Percentiles rank a stretch among this genome's conserved stretches.
phyloP scores from a whole-genome alignment of 2,329 filamentous ascomycete species.

The Xylaria arbuscula region DNA sequence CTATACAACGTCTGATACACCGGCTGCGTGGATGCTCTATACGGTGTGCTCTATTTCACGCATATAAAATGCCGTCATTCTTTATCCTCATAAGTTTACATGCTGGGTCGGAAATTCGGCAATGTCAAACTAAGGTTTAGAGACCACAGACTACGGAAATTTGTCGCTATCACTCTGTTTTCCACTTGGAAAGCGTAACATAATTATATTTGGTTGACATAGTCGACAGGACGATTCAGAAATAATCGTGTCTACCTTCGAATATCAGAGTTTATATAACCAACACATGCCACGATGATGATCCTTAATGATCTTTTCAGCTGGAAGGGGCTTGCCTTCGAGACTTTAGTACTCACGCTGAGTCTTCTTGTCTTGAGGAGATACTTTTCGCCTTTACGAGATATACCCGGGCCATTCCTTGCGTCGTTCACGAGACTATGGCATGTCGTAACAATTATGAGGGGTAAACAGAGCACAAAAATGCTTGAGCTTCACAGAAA shows the following conservation, averaged over 20 bases:
- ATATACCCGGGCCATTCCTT: slow-evolving; percentile 56
- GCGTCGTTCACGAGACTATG: slow-evolving; percentile 55
- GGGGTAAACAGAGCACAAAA: slow-evolving; percentile 53
- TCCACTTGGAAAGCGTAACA: not conserved
- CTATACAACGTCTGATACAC: too few species aligned
- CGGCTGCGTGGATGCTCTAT: not conserved
- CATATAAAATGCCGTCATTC: not conserved
- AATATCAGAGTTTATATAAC: not conserved
- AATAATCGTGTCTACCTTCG: not conserved
- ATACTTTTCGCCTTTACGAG: slow-evolving; percentile 54
- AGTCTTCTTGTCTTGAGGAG: slow-evolving; percentile 32
- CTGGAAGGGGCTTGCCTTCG: slow-evolving; percentile 5
- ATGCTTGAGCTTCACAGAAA: slow-evolving; percentile 54
- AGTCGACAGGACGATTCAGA: too few species aligned
- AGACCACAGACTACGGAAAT: not conserved
- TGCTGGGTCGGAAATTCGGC: not conserved
- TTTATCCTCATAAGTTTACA: not conserved
- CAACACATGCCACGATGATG: not conserved
- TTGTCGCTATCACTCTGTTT: not conserved
- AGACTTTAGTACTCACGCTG: not conserved
- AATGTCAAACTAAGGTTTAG: not conserved
- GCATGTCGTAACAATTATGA: slow-evolving; percentile 53
- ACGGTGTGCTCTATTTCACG: not conserved
- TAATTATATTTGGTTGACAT: not conserved
- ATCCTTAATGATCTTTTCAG: slow-evolving; percentile 4